Percentiles rank a stretch among this genome's conserved stretches.
Conservation (phyloP, 805 yeast genomes). For the Pachysolen tannophilus region DNA sequence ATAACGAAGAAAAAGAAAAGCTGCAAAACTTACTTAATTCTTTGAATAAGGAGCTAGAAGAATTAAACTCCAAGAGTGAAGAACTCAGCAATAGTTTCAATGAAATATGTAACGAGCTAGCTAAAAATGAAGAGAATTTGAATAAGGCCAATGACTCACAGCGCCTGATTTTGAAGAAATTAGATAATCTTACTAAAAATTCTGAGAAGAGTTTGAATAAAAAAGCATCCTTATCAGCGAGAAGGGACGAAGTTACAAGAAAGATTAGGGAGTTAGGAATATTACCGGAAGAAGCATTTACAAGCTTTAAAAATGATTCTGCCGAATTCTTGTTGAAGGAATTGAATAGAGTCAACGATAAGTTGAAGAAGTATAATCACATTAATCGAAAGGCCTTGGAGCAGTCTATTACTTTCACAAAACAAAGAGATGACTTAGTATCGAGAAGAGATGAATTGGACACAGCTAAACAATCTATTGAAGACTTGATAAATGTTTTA, state of each 20-base stretch:
- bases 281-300: constrained; percentile 78
- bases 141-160: constrained; percentile 52
- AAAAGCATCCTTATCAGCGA: constrained; percentile 45
- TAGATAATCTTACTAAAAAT: constrained; percentile 55
- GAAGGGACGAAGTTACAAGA: constrained; percentile 66
- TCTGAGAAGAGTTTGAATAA: constrained; percentile 59
- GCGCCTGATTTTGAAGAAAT: constrained; percentile 37
- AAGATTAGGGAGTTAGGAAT: constrained; percentile 82
- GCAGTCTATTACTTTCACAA: constrained; percentile 65
- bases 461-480: constrained; percentile 64
- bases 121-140: constrained; percentile 28
- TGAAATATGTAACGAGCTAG: constrained; percentile 22
- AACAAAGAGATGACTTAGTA: constrained; percentile 60
- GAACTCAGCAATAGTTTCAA: constrained; percentile 21
- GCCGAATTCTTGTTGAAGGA: constrained; percentile 47
- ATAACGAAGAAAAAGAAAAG: no score
- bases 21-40: no score
- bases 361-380: constrained; percentile 58
- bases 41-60: constrained; percentile 14
- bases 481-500: constrained; percentile 57
- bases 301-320: constrained; percentile 28
- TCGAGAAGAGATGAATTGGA: constrained; percentile 63
- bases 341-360: constrained; percentile 47
- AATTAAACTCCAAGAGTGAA: constrained; percentile 22
- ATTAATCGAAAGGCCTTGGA: constrained; percentile 88